Evolutionary conservation across 2,329 filamentous ascomycete species (phyloP).

Genomic region (Magnaporthiopsis incrustans): DNA sequence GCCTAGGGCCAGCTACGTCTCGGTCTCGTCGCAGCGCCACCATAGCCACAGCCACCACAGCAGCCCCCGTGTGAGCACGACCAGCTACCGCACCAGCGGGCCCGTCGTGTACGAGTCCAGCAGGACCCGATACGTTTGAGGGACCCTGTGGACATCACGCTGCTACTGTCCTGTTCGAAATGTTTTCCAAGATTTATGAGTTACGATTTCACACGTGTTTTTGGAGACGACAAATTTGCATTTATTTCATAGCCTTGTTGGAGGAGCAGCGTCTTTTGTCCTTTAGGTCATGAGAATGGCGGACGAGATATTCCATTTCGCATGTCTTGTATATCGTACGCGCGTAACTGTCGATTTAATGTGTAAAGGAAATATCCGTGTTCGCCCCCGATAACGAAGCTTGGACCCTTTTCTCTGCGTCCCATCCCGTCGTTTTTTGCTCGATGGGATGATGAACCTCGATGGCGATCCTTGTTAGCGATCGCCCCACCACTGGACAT

Average conservation of each 20-base stretch:
- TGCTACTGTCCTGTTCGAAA: background rate
- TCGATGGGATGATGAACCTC: background rate
- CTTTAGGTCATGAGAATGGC: no score
- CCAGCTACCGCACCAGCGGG: conserved; percentile 24
- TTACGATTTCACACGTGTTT: background rate
- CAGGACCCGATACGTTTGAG: conserved; percentile 22
- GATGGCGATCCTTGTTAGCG: background rate
- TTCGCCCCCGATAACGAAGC: background rate
- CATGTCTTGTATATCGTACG: no score
- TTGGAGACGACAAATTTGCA: background rate
- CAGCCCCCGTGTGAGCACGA: conserved; percentile 31
- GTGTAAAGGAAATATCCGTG: background rate
- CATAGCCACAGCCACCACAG: conserved; percentile 19
- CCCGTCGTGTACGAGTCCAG: conserved; percentile 33
- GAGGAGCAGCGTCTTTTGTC: no score
- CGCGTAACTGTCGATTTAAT: background rate
- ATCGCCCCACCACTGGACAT: background rate
- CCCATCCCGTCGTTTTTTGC: no score
- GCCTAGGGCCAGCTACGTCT: conserved; percentile 1
- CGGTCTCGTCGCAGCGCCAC: conserved; percentile 27
- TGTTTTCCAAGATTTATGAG: background rate
- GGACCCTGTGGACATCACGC: background rate
- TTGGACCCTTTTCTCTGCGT: no score
- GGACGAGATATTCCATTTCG: no score
- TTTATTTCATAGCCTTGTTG: no score